Evolutionary conservation across 2,329 filamentous ascomycete genomes (phyloP), one percentile per base, ranked within the genome.

Genomic region (Paecilomyces formosus): DNA sequence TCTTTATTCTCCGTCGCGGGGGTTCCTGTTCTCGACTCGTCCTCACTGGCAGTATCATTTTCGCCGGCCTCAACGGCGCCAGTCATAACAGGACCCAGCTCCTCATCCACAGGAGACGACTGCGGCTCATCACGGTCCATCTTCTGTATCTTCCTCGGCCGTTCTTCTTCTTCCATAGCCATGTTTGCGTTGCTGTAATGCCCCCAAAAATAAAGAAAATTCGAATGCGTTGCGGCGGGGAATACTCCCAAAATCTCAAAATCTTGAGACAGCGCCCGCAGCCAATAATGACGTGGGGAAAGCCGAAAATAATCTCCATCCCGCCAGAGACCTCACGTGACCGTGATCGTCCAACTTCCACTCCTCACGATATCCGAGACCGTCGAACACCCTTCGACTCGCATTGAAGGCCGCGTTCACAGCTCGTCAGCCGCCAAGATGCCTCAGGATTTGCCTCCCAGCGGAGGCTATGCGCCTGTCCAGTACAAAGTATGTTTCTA

Each of bases 371-470:
- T 53, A 24, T 12, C 15, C 24, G 53, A 55, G 57, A 51, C 26
- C 54, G 56, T 56, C 18, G 35, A 53, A 39, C 52, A 60, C 33
- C 45, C 56, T 58, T 39, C 73, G 57, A 62, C 66, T 61, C 61
- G 64, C 62, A 61, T 24, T 60, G 58, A 57, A 55, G 57, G 54
- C 58, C 33, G 55, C 18, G 54, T 64, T 62, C 62, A 63, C 62
- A 64, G 64, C 58, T 58, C 62, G 61, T 45, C 60, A 58, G 55
- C 62, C 64, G 61, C 62, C 70, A 87, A 65, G 72, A 97, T 97
- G 93, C 87, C 89, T 81, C 92, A 97, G 84, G 94, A 99, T 83
- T 90, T 99, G 86, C 94, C 94, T 81, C 94, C 94, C 69, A 76
- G 79, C 72, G 94, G 93, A 81, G 94, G 94, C 83, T 99, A 99